phyloP scores from a whole-genome alignment of 2,329 filamentous ascomycete species.

The Colletotrichum echinochloae region DNA sequence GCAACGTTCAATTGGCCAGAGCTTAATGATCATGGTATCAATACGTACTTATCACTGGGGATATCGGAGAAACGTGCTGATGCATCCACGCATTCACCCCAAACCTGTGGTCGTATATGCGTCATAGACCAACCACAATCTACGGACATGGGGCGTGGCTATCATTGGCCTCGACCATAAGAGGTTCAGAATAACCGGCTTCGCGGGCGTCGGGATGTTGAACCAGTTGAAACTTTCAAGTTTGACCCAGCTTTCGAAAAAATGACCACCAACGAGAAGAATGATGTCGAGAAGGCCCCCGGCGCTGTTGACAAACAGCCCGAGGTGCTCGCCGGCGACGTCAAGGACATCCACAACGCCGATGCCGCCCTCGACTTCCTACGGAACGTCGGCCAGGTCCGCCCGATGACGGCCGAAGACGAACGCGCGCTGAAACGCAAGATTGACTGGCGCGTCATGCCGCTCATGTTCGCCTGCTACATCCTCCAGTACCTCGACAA shows the following conservation, averaged over 20 bases:
- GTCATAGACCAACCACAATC: constrained; percentile 4
- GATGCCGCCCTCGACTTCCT: constrained; percentile 28
- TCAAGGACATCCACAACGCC: constrained; percentile 22
- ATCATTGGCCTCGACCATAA: not conserved
- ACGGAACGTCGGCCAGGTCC: constrained; percentile 7
- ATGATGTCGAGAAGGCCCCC: constrained; percentile 19
- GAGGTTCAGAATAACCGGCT: not conserved
- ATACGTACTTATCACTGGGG: constrained; percentile 17
- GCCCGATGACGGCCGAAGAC: constrained; percentile 12
- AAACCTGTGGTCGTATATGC: not conserved
- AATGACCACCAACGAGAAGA: constrained; percentile 13
- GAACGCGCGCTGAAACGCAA: constrained; percentile 35
- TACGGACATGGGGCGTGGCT: not conserved
- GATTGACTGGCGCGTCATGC: constrained; percentile 42
- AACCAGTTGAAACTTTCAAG: not conserved
- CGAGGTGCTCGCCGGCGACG: constrained; percentile 24
- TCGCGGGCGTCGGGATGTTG: too few species aligned
- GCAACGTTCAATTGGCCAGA: constrained; percentile 13
- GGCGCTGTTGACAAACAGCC: not conserved
- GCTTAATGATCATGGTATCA: not conserved
- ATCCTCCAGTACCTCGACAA: constrained; percentile 37
- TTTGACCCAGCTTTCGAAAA: not conserved
- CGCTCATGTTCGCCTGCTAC: constrained; percentile 41
- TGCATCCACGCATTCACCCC: not conserved
- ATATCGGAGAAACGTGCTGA: not conserved